Base-by-base conservation (phyloP, 1,284 basidiomycete species). In the Phylloporus sp. region DNA sequence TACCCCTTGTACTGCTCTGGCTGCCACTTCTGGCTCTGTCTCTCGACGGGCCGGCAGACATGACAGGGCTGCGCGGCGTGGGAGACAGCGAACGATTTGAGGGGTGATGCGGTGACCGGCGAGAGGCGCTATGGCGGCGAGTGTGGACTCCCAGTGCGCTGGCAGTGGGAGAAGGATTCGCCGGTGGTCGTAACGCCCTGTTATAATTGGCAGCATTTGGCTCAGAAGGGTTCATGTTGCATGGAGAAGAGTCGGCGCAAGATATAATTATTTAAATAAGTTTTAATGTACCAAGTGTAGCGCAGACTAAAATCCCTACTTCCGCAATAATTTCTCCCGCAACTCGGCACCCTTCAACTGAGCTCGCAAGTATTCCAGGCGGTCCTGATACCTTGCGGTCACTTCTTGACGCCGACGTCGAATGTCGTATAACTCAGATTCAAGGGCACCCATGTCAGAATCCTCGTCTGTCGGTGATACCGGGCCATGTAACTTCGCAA, bases 281-380 rank as follows among this genome's bases (percentile, higher is more conserved):
- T 19, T 53, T 55, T 60, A 55, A 61, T 43, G 35, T 43, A n/a
- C n/a, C n/a, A n/a, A 60, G 62, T 25, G 61, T 60, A 53, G 7
- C 62, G 27, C 52, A 55, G 25, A 47, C 52, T 11, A 39, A 41
- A 43, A n/a, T 58, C 56, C 35, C 60, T 84, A 88, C 74, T 83
- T 86, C 73, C 83, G 84, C 81, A 89, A 67, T 66, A 92, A 78
- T 77, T 90, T 91, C 80, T 93, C 91, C 66, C 90, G 89, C 75
- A 93, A 78, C 80, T 93, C 90, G 2, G 91, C 91, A 32, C 89
- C 88, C 79, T 91, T 92, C 77, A 93, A 75, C 78, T 88, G 88
- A 62, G 91, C 91, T 58, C 87, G 85, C 70, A 93, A 80, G 73
- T 90, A 92, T 70, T 91, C 90, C 72, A 93, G 73, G 58, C 91